Base-by-base conservation (phyloP, 1,284 basidiomycete genomes). In the Microbotryum violaceum region DNA sequence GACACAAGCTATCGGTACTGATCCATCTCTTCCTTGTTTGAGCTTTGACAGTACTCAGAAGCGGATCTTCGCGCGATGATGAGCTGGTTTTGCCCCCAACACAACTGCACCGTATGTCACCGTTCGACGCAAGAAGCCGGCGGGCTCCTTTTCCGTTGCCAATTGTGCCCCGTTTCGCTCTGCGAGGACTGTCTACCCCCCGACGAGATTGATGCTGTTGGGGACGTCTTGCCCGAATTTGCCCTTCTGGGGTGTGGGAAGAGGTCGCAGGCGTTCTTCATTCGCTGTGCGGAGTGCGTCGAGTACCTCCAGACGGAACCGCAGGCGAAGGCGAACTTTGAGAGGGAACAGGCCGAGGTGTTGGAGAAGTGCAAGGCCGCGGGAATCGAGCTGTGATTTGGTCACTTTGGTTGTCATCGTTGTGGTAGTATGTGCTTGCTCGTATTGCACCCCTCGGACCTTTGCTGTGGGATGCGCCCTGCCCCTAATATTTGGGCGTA, bases 151-250 rank as follows among this genome's bases (percentile, higher is more conserved):
- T 62, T 68, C 62, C 51, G 67, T 44, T 55, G 56, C 45, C 60
- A 62, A 29, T 46, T 52, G 10, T 64, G 64, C 56, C 62, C 64
- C 14, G n/a, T 27, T 58, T 80, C 83, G 2, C 82, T 79, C 62
- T 85, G 83, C 71, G 82, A 84, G 62, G 83, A 84, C 66, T 84
- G 83, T 69, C 63, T 84, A 44, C 78, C 80, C 4, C 49, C 54
- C 29, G 80, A 78, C 14, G 78, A 81, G 7, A 74, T 82, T 42
- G 78, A 79, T 29, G 76, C 79, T 14, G 72, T 84, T 42, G 83
- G 83, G 3, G 81, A 82, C 6, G 72, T 73, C 4, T 66, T 84
- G 16, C 83, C 83, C 10, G 82, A 84, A 72, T 81, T 83, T 18
- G 27, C 55, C 29, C 45, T 64, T 3, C 56, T 64, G 49, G 60